phyloP scores from a whole-genome alignment of 495 filamentous ascomycete species.

The Pseudevernia furfuracea region DNA sequence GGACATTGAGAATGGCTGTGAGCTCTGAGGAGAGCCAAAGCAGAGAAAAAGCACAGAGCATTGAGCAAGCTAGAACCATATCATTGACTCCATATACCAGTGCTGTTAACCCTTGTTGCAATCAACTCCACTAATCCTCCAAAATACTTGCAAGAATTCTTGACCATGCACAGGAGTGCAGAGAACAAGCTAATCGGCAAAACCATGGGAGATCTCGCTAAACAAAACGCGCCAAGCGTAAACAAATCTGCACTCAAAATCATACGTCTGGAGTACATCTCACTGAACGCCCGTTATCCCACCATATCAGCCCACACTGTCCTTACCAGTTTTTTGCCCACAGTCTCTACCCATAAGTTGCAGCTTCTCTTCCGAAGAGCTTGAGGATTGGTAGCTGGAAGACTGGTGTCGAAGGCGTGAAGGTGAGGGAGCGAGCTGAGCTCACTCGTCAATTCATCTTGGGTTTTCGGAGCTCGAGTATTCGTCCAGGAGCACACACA shows the following conservation, averaged over 20 bases:
- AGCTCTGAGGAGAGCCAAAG: too few species aligned
- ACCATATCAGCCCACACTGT: neutral
- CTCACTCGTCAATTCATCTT: neutral
- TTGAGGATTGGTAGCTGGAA: neutral
- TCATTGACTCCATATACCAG: neutral
- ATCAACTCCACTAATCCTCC: neutral
- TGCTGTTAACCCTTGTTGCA: neutral
- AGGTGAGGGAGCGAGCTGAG: neutral
- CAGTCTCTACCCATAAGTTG: neutral
- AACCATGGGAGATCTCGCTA: neutral
- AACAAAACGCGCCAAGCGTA: neutral
- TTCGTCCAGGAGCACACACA: neutral
- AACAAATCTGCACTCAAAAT: neutral
- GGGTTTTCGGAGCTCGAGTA: neutral
- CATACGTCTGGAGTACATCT: neutral
- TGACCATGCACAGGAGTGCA: neutral
- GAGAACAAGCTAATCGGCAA: neutral
- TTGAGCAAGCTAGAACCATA: neutral
- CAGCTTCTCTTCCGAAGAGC: neutral
- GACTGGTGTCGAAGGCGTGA: neutral
- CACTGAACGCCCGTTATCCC: neutral
- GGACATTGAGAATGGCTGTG: too few species aligned
- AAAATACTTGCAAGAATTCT: neutral
- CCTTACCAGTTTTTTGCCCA: neutral
- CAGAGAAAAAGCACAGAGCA: too few species aligned